Evolutionary conservation across 1,284 basidiomycete species (phyloP), one percentile per base, ranked within the genome.

Genomic region (Ganoderma boninense): DNA sequence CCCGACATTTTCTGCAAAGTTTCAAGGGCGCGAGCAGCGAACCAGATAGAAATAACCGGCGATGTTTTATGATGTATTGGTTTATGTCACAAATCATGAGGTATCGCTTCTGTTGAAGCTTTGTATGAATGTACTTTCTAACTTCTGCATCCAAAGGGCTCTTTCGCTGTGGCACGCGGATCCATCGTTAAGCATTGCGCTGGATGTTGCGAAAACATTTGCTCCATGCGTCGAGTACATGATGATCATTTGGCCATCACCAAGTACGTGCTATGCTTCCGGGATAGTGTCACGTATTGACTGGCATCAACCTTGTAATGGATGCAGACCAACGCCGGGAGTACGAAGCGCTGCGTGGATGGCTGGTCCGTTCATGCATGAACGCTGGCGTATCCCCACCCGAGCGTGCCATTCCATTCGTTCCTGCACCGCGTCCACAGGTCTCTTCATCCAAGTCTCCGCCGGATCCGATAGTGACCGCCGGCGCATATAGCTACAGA

Each of bases 41-140:
- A 11, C 60, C 66, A 18, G 64, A 57, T 29, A 67, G 70, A 44
- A 71, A 65, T 64, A 57, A 64, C 23, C 81, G 91, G 62, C 92
- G 91, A 6, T 66, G 68, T 65, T 90, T 91, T 78, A 91, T 90
- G 76, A 84, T 89, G 42, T 92, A 91, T 78, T 93, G 91, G 92
- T 92, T 93, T 75, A 91, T 92, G 89, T 86, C 87, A 20, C 91
- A 93, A 77, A 85, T 92, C 62, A 84, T 82, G 71, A 85, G 90
- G 91, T 90, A 72, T 62, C 80, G 78, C 13, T 44, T 23, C 42
- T 16, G 38, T 26, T 13, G 26, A 26, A 57, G 6, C 35, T 40
- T 57, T 52, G 29, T 13, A 44, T 14, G 44, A 14, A 54, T n/a
- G 11, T 66, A 35, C 5, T 32, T 63, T 69, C 67, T 70, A 69